These are phyloP conservation scores for Penicillium herquei DNA, from an alignment of 495 filamentous ascomycete genomes.

Conservation along the genomic window DNA sequence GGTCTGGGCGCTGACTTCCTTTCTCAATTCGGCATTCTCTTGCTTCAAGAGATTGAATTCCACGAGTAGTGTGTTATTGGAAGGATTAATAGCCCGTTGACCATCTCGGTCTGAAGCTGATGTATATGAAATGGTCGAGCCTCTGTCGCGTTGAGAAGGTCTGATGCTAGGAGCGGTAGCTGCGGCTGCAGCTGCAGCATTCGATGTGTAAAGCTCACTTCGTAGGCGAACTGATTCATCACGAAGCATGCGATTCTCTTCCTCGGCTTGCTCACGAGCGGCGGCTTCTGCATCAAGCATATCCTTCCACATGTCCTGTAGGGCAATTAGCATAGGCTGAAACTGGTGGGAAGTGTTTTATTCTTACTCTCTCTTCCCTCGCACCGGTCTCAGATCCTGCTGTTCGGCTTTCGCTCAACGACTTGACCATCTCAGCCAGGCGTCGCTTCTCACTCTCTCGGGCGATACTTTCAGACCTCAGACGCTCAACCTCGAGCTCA, in stretches of 20 bases:
- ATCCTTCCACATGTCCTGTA: slow-evolving; percentile 84
- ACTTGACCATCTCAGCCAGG: slow-evolving; percentile 74
- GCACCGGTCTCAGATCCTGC: slow-evolving; percentile 67
- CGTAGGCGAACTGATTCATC: slow-evolving; percentile 79
- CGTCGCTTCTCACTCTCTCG: slow-evolving; percentile 79
- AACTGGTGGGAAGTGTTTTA: neutral
- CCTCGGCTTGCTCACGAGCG: slow-evolving; percentile 84
- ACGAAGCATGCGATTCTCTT: slow-evolving; percentile 78
- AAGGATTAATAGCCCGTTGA: slow-evolving; percentile 51
- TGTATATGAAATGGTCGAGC: slow-evolving; percentile 60
- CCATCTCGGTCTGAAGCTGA: slow-evolving; percentile 60
- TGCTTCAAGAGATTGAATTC: slow-evolving; percentile 79
- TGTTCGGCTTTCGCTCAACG: slow-evolving; percentile 61
- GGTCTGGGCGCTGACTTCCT: slow-evolving; percentile 92
- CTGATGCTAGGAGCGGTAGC: slow-evolving; percentile 40
- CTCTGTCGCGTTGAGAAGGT: slow-evolving; percentile 53
- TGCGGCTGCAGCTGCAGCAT: too few species aligned
- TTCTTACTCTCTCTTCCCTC: slow-evolving; percentile 72
- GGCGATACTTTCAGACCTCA: slow-evolving; percentile 70
- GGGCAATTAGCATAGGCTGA: slow-evolving; percentile 3
- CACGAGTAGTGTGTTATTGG: slow-evolving; percentile 64
- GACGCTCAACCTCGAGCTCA: slow-evolving; percentile 75
- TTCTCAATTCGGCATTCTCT: slow-evolving; percentile 87
- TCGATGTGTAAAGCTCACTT: slow-evolving; percentile 53
- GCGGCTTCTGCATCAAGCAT: slow-evolving; percentile 91